Conservation (phyloP, 805 yeast species). For the Saturnispora ahearnii region DNA sequence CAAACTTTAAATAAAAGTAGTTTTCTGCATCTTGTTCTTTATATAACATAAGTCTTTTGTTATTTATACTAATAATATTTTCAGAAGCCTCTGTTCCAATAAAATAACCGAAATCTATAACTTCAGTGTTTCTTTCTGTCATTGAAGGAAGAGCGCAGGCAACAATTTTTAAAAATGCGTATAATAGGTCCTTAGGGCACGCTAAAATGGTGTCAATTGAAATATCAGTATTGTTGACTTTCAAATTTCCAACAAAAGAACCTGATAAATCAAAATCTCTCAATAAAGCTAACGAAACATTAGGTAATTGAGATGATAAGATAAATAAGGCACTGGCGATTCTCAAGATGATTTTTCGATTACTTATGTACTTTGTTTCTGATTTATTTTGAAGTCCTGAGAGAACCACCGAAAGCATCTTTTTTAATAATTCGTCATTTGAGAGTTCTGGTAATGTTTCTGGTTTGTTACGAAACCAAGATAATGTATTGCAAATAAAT, state of each 20-base stretch:
- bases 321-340: conserved; percentile 39
- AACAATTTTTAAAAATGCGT: conserved; percentile 46
- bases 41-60: conserved; percentile 13
- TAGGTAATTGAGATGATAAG: conserved; percentile 34
- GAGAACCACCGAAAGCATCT: conserved; percentile 23
- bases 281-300: conserved; percentile 35
- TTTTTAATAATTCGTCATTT: conserved; percentile 26
- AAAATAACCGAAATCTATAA: conserved; percentile 24
- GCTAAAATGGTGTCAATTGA: conserved; percentile 66
- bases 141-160: conserved; percentile 48
- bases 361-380: conserved; percentile 19
- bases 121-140: conserved; percentile 5
- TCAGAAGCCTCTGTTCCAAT: conserved; percentile 22
- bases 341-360: conserved; percentile 30
- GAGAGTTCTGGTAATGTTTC: background rate
- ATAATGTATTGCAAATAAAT: conserved; percentile 50
- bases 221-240: background rate
- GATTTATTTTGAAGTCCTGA: conserved; percentile 16
- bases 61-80: conserved; percentile 11
- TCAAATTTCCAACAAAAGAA: conserved; percentile 39
- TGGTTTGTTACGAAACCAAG: conserved; percentile 9
- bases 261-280: conserved; percentile 40
- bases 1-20: conserved; percentile 24
- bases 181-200: conserved; percentile 57
- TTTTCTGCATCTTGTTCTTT: conserved; percentile 23